These are phyloP conservation scores for Gynochthodes officinalis DNA, from an alignment of 257 asterid genomes.

Conservation along the genomic window DNA sequence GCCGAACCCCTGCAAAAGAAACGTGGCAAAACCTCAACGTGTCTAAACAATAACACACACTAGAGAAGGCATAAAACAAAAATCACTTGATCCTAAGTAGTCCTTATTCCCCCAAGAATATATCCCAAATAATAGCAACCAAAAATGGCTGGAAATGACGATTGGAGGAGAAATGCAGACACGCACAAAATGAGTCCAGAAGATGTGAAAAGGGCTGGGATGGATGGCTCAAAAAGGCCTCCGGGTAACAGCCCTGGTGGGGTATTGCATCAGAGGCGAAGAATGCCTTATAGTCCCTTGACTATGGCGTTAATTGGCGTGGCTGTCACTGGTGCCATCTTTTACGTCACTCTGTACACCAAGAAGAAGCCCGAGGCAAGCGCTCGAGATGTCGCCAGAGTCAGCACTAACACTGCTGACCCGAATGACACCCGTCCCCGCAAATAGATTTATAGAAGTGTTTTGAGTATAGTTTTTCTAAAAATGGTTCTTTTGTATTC, in stretches of 20 bases:
- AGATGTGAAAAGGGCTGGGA: slow-evolving; percentile 51
- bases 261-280: slow-evolving; percentile 55
- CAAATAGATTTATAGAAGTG: slow-evolving; percentile 34
- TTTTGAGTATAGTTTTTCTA: too few relatives aligned
- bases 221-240: slow-evolving; percentile 54
- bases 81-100: neutral
- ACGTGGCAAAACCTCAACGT: neutral
- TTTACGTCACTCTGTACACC: slow-evolving; percentile 62
- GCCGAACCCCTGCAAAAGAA: neutral
- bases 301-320: slow-evolving; percentile 41
- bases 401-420: slow-evolving; percentile 36
- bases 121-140: neutral
- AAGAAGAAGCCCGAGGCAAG: slow-evolving; percentile 65
- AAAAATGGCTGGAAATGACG: slow-evolving; percentile 38
- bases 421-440: slow-evolving; percentile 57
- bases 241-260: slow-evolving; percentile 67
- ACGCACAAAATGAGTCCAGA: slow-evolving; percentile 82
- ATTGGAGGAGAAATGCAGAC: slow-evolving; percentile 71
- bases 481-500: too few relatives aligned
- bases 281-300: slow-evolving; percentile 45
- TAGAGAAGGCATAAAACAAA: neutral
- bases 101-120: neutral
- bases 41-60: neutral
- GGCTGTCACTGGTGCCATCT: slow-evolving; percentile 43
- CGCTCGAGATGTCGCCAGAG: slow-evolving; percentile 58